Evolutionary conservation across 257 asterid species (phyloP).

Genomic region (Gynochthodes officinalis): DNA sequence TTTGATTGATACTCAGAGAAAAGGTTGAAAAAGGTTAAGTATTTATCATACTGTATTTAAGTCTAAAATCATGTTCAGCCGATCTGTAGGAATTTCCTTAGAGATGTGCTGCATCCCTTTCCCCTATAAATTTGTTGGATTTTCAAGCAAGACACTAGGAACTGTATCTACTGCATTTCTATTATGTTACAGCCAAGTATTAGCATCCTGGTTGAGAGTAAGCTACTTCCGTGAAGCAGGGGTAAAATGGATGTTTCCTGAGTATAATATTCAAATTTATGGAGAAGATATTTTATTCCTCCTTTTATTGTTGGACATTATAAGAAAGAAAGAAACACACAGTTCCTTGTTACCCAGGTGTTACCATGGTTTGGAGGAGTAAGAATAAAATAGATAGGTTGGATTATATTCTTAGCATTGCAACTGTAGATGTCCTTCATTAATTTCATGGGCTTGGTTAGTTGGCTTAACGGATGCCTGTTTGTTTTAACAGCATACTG

Average conservation of each 20-base stretch:
- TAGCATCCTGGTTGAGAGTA: neutral
- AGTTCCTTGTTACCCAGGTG: neutral
- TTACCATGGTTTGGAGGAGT: neutral
- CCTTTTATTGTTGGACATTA: neutral
- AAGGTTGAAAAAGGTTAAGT: neutral
- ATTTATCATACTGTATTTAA: neutral
- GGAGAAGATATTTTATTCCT: neutral
- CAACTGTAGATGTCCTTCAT: neutral
- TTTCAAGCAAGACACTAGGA: neutral
- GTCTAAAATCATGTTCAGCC: neutral
- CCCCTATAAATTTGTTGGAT: neutral
- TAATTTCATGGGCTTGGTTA: slow-evolving; percentile 16
- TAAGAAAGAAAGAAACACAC: neutral
- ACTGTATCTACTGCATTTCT: neutral
- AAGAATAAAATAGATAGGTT: neutral
- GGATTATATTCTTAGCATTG: neutral
- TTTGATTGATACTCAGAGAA: neutral
- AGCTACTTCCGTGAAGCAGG: neutral
- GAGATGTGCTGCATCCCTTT: neutral
- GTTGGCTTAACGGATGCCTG: slow-evolving; percentile 17
- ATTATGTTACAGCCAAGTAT: neutral
- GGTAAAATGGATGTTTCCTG: neutral
- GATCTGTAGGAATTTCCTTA: too few relatives aligned
- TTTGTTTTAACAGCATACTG: slow-evolving; percentile 44
- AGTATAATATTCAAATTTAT: neutral